phyloP scores from a whole-genome alignment of 768 basidiomycete species.

The Kondoa subrosea region DNA sequence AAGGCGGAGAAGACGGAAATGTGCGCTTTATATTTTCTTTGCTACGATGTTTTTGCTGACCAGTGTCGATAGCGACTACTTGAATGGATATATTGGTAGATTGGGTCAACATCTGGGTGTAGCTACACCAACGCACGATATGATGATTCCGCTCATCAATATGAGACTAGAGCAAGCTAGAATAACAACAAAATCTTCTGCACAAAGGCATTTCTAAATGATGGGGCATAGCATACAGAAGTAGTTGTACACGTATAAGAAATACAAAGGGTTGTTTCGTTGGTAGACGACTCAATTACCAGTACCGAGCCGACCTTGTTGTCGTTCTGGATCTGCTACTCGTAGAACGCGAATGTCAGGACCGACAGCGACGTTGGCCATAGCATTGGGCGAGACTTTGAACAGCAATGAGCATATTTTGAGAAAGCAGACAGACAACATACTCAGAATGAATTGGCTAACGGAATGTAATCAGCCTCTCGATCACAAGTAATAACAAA shows the following conservation, averaged over 20 bases:
- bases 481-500: constrained; percentile 78
- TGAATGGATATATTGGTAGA: background rate
- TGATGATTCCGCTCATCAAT: background rate
- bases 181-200: background rate
- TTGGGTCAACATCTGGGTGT: background rate
- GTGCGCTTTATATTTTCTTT: background rate
- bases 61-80: background rate
- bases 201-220: background rate
- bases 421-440: background rate
- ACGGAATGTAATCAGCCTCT: constrained; percentile 36
- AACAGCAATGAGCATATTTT: background rate
- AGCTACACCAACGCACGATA: background rate
- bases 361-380: constrained; percentile 32
- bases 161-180: background rate
- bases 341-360: constrained; percentile 54
- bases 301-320: constrained; percentile 2
- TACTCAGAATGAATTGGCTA: constrained; percentile 4
- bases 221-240: background rate
- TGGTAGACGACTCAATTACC: background rate
- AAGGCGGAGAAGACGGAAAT: background rate
- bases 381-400: background rate
- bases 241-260: background rate
- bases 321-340: constrained; percentile 38
- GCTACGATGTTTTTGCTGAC: background rate
- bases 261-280: background rate